Evolutionary conservation across 2,329 filamentous ascomycete species (phyloP).

Genomic region (Aspergillus aculeatus): DNA sequence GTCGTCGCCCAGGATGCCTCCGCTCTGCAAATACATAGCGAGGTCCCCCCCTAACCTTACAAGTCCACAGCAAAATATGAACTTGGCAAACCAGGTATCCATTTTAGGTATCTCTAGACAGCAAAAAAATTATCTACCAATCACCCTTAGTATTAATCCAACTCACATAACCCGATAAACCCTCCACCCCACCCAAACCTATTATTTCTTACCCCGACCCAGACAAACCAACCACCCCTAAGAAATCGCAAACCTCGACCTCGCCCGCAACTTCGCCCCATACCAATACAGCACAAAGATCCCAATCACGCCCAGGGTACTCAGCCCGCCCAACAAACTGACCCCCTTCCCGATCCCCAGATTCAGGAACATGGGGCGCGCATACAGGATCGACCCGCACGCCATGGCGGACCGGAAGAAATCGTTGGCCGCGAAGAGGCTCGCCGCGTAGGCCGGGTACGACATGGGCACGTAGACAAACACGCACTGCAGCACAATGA

Average conservation of each 20-base stretch:
- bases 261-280: neutral
- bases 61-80: too few species aligned
- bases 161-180: too few species aligned
- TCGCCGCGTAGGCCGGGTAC: conserved; percentile 25
- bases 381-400: conserved; percentile 32
- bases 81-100: too few species aligned
- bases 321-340: conserved; percentile 26
- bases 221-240: neutral
- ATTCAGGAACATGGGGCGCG: conserved; percentile 24
- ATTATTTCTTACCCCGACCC: too few species aligned
- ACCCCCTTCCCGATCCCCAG: conserved; percentile 28
- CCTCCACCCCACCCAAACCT: too few species aligned
- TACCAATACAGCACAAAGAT: neutral
- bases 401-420: conserved; percentile 29
- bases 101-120: too few species aligned
- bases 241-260: neutral
- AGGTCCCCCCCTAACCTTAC: too few species aligned
- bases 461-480: conserved; percentile 31
- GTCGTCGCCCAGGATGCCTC: too few species aligned
- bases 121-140: too few species aligned
- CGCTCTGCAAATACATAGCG: too few species aligned
- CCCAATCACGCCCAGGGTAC: neutral
- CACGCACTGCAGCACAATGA: conserved; percentile 41
- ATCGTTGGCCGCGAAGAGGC: conserved; percentile 33
- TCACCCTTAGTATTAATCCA: too few species aligned